phyloP scores from a whole-genome alignment of 768 basidiomycete genomes.

The Trametes meyenii region DNA sequence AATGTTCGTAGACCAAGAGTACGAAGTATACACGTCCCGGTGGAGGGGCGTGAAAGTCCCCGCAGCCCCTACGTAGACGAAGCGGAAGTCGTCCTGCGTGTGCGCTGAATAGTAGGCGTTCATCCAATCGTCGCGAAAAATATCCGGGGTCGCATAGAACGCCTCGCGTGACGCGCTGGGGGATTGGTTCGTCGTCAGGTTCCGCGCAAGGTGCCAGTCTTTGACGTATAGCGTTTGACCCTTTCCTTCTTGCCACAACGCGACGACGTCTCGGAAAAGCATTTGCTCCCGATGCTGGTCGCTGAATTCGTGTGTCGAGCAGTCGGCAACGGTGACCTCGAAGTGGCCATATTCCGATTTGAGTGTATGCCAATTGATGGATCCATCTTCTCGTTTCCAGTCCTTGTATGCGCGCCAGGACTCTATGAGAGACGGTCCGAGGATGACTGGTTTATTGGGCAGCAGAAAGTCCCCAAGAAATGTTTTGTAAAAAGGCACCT shows the following conservation, averaged over 20 bases:
- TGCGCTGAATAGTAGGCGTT: slow-evolving; percentile 32
- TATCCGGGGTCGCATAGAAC: slow-evolving; percentile 32
- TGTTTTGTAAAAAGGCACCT: slow-evolving; percentile 23
- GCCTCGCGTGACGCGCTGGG: not conserved
- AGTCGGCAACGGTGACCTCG: slow-evolving; percentile 32
- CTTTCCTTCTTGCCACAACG: slow-evolving; percentile 24
- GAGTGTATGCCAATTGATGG: slow-evolving; percentile 29
- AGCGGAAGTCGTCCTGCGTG: slow-evolving; percentile 35
- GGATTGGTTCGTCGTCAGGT: not conserved
- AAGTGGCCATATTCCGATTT: slow-evolving; percentile 21
- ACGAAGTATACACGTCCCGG: slow-evolving; percentile 35
- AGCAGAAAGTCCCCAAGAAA: slow-evolving; percentile 28
- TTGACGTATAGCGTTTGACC: slow-evolving; percentile 32
- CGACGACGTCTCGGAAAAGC: slow-evolving; percentile 27
- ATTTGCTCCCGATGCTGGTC: slow-evolving; percentile 28
- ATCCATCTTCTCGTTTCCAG: slow-evolving; percentile 18
- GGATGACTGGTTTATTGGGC: slow-evolving; percentile 31
- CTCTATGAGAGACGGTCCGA: slow-evolving; percentile 23
- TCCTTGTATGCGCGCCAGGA: slow-evolving; percentile 25
- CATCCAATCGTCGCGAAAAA: slow-evolving; percentile 37
- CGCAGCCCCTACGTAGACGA: slow-evolving; percentile 33
- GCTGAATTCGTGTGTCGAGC: slow-evolving; percentile 29
- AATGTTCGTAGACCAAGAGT: slow-evolving; percentile 37
- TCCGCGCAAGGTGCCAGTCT: slow-evolving; percentile 34
- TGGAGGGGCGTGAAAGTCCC: slow-evolving; percentile 35